phyloP scores from a whole-genome alignment of 2,329 filamentous ascomycete genomes.

The Ampelomyces quisqualis region DNA sequence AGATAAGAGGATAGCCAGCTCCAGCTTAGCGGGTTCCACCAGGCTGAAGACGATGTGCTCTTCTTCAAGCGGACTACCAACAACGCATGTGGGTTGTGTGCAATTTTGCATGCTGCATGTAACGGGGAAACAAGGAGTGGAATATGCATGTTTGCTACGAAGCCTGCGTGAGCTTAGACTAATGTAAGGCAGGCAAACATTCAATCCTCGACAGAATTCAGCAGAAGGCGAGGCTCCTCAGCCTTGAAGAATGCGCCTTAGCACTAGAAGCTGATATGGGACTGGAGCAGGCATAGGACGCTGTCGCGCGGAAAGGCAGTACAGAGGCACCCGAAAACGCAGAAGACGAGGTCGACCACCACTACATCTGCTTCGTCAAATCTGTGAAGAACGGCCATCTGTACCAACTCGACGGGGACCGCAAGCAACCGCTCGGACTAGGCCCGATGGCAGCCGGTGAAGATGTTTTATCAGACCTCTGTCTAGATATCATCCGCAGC shows the following conservation, averaged over 20 bases:
- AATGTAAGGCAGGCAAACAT: conserved; percentile 8
- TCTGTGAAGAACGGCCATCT: conserved; percentile 26
- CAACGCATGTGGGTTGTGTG: conserved; percentile 91
- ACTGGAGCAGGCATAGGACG: conserved; percentile 32
- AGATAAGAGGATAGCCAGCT: conserved; percentile 69
- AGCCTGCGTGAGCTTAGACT: not conserved
- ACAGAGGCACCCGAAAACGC: conserved; percentile 28
- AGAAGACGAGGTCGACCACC: conserved; percentile 39
- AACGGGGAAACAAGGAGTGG: conserved; percentile 71
- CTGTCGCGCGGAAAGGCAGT: conserved; percentile 27
- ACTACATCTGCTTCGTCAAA: conserved; percentile 39
- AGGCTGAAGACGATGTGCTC: conserved; percentile 65
- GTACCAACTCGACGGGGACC: conserved; percentile 35
- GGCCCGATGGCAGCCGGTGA: conserved; percentile 18
- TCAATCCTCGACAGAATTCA: conserved; percentile 20
- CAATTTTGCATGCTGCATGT: conserved; percentile 74
- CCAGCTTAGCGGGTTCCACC: conserved; percentile 12
- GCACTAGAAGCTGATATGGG: conserved; percentile 24
- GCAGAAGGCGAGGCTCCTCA: conserved; percentile 6
- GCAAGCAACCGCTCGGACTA: conserved; percentile 37
- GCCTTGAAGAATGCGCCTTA: conserved; percentile 14
- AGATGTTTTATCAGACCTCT: conserved; percentile 24
- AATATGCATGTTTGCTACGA: conserved; percentile 51
- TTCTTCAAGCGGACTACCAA: conserved; percentile 95
- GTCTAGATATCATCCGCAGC: conserved; percentile 22